Evolutionary conservation across 2,329 filamentous ascomycete species (phyloP).

Genomic region (Neophaeococcomyces aloes): DNA sequence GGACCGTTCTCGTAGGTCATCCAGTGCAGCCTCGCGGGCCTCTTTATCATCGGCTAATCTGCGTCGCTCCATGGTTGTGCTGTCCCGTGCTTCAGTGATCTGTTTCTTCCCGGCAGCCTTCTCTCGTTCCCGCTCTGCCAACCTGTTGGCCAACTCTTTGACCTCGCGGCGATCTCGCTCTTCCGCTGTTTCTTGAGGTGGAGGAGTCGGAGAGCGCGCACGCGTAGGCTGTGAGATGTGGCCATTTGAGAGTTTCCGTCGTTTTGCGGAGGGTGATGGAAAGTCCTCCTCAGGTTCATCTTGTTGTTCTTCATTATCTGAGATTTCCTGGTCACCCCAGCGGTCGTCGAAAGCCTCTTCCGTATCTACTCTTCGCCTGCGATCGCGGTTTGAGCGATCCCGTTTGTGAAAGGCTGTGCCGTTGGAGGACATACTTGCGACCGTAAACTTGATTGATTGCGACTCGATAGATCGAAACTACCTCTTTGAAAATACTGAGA

Average conservation of each 20-base stretch:
- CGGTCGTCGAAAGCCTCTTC: slow-evolving; percentile 58
- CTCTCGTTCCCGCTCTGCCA: slow-evolving; percentile 60
- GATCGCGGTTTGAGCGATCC: slow-evolving; percentile 1
- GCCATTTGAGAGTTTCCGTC: slow-evolving; percentile 55
- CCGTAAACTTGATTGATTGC: no score
- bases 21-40: slow-evolving; percentile 60
- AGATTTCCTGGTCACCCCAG: slow-evolving; percentile 68
- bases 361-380: background rate
- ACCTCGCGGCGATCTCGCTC: slow-evolving; percentile 61
- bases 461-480: no score
- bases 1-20: slow-evolving; percentile 70
- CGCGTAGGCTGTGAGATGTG: slow-evolving; percentile 23
- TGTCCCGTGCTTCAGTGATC: slow-evolving; percentile 49
- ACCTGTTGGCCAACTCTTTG: slow-evolving; percentile 66
- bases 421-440: background rate
- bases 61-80: slow-evolving; percentile 50
- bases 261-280: slow-evolving; percentile 59
- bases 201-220: slow-evolving; percentile 31
- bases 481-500: no score
- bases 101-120: slow-evolving; percentile 53
- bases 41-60: slow-evolving; percentile 57
- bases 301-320: slow-evolving; percentile 38
- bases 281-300: slow-evolving; percentile 44
- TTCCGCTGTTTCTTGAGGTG: slow-evolving; percentile 47
- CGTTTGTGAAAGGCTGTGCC: slow-evolving; percentile 6